These are phyloP conservation scores for Thielaviopsis ethacetica DNA, from an alignment of 2,329 filamentous ascomycete species.

Conservation along the genomic window DNA sequence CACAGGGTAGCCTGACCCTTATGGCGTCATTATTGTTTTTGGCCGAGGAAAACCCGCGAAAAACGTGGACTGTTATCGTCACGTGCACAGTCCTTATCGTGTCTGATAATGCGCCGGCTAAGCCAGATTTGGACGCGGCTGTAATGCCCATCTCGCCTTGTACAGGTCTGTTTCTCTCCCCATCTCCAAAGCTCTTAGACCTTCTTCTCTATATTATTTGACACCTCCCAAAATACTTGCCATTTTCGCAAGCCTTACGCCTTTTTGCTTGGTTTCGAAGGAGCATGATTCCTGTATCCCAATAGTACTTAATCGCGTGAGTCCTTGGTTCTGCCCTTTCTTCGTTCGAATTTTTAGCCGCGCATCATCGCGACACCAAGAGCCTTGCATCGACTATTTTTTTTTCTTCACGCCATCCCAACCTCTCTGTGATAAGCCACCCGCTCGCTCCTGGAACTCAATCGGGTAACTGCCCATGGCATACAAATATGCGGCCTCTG, in stretches of 20 bases:
- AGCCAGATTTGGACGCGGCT: slow-evolving; percentile 11
- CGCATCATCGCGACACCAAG: background rate
- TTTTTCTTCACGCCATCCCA: background rate
- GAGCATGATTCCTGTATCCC: background rate
- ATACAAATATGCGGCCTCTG: background rate
- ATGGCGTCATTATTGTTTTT: slow-evolving; percentile 9
- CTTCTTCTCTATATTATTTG: background rate
- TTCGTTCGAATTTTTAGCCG: background rate
- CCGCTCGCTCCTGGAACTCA: background rate
- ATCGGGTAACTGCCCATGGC: background rate
- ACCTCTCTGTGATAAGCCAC: background rate
- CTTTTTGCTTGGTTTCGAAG: background rate
- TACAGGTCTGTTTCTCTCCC: slow-evolving; percentile 4
- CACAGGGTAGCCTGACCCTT: background rate
- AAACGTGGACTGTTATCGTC: slow-evolving; percentile 1
- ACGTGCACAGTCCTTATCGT: slow-evolving; percentile 10
- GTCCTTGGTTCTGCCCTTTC: background rate
- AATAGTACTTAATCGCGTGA: background rate
- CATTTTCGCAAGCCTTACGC: background rate
- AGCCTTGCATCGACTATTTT: background rate
- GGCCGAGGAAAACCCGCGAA: slow-evolving; percentile 7
- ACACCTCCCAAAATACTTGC: background rate
- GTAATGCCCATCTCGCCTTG: slow-evolving; percentile 9
- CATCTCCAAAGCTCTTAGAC: slow-evolving; percentile 1
- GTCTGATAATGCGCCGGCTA: slow-evolving; percentile 8